phyloP scores from a whole-genome alignment of 179 eudicot genomes.

The Dionaea muscipula region DNA sequence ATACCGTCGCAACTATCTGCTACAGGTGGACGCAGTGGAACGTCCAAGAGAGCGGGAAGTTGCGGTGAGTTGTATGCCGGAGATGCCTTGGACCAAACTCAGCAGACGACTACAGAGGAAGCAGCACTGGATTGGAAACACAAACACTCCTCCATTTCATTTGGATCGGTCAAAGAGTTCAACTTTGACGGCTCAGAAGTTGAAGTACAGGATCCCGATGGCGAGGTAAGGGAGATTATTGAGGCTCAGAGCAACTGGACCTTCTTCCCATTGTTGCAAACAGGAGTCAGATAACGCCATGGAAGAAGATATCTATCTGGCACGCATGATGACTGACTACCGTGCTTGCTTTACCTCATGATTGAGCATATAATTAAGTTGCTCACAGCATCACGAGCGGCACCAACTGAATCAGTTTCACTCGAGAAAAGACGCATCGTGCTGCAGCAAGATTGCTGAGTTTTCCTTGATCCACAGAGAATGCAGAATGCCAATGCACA shows the following conservation, averaged over 20 bases:
- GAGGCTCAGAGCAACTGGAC: conserved; percentile 26
- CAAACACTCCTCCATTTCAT: conserved; percentile 29
- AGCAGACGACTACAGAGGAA: conserved; percentile 11
- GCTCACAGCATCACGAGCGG: too few species aligned
- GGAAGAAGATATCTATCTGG: too few species aligned
- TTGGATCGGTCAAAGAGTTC: conserved; percentile 42
- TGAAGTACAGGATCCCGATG: conserved; percentile 18
- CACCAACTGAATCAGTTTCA: too few species aligned
- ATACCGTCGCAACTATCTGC: neutral
- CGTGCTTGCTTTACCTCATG: too few species aligned
- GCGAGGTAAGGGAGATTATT: conserved; percentile 17
- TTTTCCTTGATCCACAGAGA: too few species aligned
- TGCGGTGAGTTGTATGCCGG: conserved; percentile 15
- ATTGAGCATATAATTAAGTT: too few species aligned
- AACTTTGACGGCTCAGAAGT: conserved; percentile 26
- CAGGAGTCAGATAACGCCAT: conserved; percentile 26
- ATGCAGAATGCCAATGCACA: too few species aligned
- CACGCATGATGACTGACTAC: too few species aligned
- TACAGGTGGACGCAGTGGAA: neutral
- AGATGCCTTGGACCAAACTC: conserved; percentile 14
- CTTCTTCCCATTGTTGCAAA: conserved; percentile 38
- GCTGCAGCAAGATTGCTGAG: too few species aligned
- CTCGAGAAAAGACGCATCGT: too few species aligned
- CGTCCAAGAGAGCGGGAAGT: conserved; percentile 1
- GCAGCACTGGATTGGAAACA: conserved; percentile 18